These are phyloP conservation scores for Nelumbo lutea DNA, from an alignment of 164 flowering plant species.

Conservation along the genomic window DNA sequence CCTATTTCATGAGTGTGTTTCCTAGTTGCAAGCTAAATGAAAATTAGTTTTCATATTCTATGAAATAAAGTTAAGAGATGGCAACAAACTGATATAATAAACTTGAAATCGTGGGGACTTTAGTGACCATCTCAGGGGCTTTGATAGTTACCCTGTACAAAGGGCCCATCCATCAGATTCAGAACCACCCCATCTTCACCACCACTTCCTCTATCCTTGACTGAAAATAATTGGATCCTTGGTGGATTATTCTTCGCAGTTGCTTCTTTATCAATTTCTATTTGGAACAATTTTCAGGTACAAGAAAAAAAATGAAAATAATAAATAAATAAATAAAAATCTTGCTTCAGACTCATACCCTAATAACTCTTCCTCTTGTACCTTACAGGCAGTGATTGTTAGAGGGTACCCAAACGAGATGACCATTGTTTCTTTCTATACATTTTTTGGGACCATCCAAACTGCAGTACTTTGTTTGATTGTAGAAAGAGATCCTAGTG, in stretches of 20 bases:
- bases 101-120: not conserved
- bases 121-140: not conserved
- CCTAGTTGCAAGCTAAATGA: too few relatives aligned
- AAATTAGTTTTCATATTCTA: too few relatives aligned
- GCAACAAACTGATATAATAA: too few relatives aligned
- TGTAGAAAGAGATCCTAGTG: conserved; percentile 23
- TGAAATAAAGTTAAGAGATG: too few relatives aligned
- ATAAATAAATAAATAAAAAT: too few relatives aligned
- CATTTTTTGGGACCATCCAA: conserved; percentile 31
- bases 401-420: conserved; percentile 26
- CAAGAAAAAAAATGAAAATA: not conserved
- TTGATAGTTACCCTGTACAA: not conserved
- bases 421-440: conserved; percentile 30
- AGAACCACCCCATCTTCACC: not conserved
- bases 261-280: not conserved
- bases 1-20: too few relatives aligned
- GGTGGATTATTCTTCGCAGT: not conserved
- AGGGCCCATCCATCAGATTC: not conserved
- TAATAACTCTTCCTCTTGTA: too few relatives aligned
- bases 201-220: not conserved
- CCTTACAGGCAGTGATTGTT: conserved; percentile 22
- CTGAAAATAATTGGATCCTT: not conserved
- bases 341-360: too few relatives aligned
- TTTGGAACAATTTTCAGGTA: not conserved
- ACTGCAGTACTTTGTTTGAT: conserved; percentile 20